These are phyloP conservation scores for Cordyceps farinosa DNA, from an alignment of 2,329 filamentous ascomycete species.

Conservation along the genomic window DNA sequence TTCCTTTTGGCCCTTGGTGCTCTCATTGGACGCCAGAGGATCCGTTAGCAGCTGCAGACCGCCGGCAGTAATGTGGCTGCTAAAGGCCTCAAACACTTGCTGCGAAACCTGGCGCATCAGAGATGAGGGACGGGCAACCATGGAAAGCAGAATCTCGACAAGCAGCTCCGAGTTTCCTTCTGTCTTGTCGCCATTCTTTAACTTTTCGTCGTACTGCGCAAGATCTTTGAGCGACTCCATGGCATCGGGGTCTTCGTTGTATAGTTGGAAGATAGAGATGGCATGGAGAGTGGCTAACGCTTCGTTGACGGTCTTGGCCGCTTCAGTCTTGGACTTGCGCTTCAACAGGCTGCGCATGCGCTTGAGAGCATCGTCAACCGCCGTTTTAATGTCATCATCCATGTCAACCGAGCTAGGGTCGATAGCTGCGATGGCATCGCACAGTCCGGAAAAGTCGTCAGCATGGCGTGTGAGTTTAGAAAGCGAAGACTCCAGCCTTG, in stretches of 20 bases:
- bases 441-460: conserved; percentile 51
- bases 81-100: conserved; percentile 83
- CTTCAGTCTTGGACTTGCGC: conserved; percentile 31
- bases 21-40: conserved; percentile 76
- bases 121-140: conserved; percentile 79
- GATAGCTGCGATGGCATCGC: conserved; percentile 51
- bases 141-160: conserved; percentile 85
- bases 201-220: conserved; percentile 67
- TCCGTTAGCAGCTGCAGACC: conserved; percentile 65
- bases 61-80: conserved; percentile 66
- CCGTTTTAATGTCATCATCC: conserved; percentile 52
- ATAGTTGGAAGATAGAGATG: conserved; percentile 80
- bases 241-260: conserved; percentile 84
- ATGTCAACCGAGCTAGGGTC: conserved; percentile 50
- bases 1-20: conserved; percentile 75
- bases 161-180: conserved; percentile 65
- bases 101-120: conserved; percentile 83
- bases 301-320: conserved; percentile 45
- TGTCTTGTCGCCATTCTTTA: conserved; percentile 53
- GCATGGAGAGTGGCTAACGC: conserved; percentile 79
- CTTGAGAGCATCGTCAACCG: conserved; percentile 49
- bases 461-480: conserved; percentile 53
- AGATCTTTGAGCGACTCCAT: conserved; percentile 79
- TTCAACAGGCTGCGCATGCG: conserved; percentile 53
- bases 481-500: conserved; percentile 55